A percentile compares a stretch with the other conserved stretches of the same genome.
Conservation (phyloP, 169 alveolate species). For the Toxoplasma gondii region DNA sequence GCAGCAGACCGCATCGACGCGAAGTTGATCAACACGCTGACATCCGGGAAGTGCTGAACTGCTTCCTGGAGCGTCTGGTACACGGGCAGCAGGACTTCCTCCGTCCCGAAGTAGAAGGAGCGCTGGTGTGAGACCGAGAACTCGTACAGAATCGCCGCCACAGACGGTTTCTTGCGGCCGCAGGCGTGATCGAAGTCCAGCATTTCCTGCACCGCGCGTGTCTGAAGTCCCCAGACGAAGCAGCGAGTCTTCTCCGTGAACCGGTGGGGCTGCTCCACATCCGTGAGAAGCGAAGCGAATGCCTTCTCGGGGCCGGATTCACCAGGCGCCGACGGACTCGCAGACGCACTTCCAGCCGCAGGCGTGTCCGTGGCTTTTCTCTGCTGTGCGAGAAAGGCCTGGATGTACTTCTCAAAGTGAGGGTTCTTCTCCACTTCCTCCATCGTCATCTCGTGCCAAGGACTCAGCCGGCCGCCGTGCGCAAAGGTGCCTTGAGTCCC, state of each 20-base stretch:
- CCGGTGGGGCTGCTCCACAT: background rate
- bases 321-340: background rate
- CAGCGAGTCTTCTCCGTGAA: conserved; percentile 40
- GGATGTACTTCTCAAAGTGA: conserved; percentile 37
- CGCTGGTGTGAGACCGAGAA: conserved; percentile 53
- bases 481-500: background rate
- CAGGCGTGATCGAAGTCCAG: conserved; percentile 74
- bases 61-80: conserved; percentile 70
- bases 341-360: background rate
- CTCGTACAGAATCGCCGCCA: conserved; percentile 57
- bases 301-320: background rate
- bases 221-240: conserved; percentile 73
- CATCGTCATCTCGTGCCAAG: conserved; percentile 53
- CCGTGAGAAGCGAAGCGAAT: background rate
- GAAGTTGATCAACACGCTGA: conserved; percentile 70
- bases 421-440: conserved; percentile 52
- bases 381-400: conserved; percentile 16
- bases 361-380: background rate
- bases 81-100: conserved; percentile 73
- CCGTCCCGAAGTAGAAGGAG: conserved; percentile 69
- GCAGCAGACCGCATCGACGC: conserved; percentile 74
- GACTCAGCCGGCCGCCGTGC: conserved; percentile 25
- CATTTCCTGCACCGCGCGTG: conserved; percentile 76
- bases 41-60: conserved; percentile 58
- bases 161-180: conserved; percentile 61